Evolutionary conservation across 495 filamentous ascomycete species (phyloP).

Genomic region (Lindgomyces ingoldianus): DNA sequence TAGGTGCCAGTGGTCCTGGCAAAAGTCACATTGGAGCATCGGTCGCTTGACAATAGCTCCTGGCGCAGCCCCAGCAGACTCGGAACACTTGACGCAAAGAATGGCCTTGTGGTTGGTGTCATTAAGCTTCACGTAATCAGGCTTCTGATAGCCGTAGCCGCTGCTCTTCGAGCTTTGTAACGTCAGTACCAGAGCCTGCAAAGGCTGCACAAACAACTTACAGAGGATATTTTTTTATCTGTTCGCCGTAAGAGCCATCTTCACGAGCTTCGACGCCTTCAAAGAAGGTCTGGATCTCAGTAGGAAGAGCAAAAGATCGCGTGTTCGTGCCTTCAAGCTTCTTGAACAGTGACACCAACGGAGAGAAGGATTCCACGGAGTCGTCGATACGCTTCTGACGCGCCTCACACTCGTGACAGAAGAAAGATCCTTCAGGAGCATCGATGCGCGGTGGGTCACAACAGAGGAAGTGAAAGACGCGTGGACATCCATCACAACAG

Average conservation of each 20-base stretch:
- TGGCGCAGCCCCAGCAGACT: conserved; percentile 6
- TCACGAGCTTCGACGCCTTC: conserved; percentile 69
- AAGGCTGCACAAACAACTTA: conserved; percentile 28
- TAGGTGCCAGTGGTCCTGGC: conserved; percentile 79
- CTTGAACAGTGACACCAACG: conserved; percentile 62
- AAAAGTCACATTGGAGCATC: conserved; percentile 61
- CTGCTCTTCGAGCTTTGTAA: conserved; percentile 26
- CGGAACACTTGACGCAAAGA: conserved; percentile 54
- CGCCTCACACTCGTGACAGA: conserved; percentile 70
- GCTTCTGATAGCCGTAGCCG: conserved; percentile 35
- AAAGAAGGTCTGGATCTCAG: conserved; percentile 67
- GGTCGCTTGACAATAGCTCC: conserved; percentile 19
- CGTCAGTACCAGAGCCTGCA: conserved; percentile 17
- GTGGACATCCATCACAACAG: conserved; percentile 88
- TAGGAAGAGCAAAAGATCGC: conserved; percentile 71
- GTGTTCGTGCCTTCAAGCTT: conserved; percentile 65
- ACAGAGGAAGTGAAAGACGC: conserved; percentile 85
- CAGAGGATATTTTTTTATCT: conserved; percentile 46
- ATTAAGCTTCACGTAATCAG: conserved; percentile 64
- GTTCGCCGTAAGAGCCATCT: conserved; percentile 79
- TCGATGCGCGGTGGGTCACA: conserved; percentile 73
- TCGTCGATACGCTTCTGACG: conserved; percentile 39
- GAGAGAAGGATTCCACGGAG: conserved; percentile 21
- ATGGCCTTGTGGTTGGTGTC: conserved; percentile 56
- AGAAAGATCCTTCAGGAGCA: conserved; percentile 75